Conservation (phyloP, 2,329 filamentous ascomycete genomes). For the Exophiala lecanii-corni region DNA sequence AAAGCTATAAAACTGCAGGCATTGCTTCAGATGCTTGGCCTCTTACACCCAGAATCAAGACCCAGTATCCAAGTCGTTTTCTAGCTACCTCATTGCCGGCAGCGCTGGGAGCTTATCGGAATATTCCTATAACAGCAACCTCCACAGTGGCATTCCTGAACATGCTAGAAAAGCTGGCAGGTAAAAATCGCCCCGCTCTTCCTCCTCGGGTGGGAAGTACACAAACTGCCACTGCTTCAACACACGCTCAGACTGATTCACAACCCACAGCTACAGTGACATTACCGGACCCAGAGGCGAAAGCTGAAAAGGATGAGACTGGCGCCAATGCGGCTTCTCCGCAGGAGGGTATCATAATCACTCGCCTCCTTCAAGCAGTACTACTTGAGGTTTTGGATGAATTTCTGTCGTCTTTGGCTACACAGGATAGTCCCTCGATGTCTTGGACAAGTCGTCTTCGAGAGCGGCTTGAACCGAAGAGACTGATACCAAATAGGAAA, state of each 20-base stretch:
- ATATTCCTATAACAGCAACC: slow-evolving; percentile 49
- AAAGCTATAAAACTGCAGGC: slow-evolving; percentile 46
- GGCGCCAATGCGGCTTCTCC: slow-evolving; percentile 38
- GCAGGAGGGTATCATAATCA: slow-evolving; percentile 50
- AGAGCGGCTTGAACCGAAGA: slow-evolving; percentile 52
- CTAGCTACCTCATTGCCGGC: slow-evolving; percentile 61
- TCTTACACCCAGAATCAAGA: slow-evolving; percentile 59
- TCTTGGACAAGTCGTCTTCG: slow-evolving; percentile 48
- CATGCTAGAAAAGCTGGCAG: slow-evolving; percentile 54
- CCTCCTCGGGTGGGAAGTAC: slow-evolving; percentile 54
- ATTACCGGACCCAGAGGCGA: slow-evolving; percentile 55
- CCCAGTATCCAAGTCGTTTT: slow-evolving; percentile 60
- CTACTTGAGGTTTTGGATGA: slow-evolving; percentile 59
- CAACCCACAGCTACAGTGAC: slow-evolving; percentile 7
- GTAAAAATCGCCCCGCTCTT: slow-evolving; percentile 54
- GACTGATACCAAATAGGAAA: slow-evolving; percentile 45
- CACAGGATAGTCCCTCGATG: slow-evolving; percentile 28
- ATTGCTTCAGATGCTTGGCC: slow-evolving; percentile 50
- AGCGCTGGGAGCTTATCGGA: slow-evolving; percentile 55
- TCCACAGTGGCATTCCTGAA: slow-evolving; percentile 55
- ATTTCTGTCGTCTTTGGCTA: slow-evolving; percentile 35
- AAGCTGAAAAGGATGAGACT: slow-evolving; percentile 47
- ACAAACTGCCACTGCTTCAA: slow-evolving; percentile 29
- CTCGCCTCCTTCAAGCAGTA: slow-evolving; percentile 57
- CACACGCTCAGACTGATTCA: slow-evolving; percentile 30